A percentile compares a stretch with the other conserved stretches of the same genome.
These are phyloP conservation scores for Boechera stricta DNA, from an alignment of 345 rosid species.

Conservation along the genomic window DNA sequence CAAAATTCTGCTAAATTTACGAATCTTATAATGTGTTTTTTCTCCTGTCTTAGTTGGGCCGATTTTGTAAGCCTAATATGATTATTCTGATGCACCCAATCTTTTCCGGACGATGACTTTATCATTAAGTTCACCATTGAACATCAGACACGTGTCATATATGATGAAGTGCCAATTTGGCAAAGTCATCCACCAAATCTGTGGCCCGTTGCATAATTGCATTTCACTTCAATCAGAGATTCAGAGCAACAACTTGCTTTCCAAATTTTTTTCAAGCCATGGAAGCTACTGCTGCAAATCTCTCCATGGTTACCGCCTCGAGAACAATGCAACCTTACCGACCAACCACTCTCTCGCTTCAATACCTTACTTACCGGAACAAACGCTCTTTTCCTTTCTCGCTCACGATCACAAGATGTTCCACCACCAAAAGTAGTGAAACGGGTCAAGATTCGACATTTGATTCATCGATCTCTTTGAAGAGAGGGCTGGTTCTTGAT, in stretches of 20 bases:
- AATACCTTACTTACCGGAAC: constrained; percentile 31
- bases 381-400: constrained; percentile 31
- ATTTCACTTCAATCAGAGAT: constrained; percentile 20
- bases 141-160: constrained; percentile 15
- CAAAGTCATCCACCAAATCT: constrained; percentile 30
- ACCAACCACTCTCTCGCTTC: constrained; percentile 36
- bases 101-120: background rate
- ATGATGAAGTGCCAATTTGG: constrained; percentile 20
- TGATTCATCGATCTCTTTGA: constrained; percentile 16
- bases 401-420: constrained; percentile 57
- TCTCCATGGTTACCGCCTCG: constrained; percentile 30
- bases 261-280: constrained; percentile 19
- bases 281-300: constrained; percentile 48
- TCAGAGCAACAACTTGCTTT: constrained; percentile 10
- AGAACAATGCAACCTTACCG: constrained; percentile 25
- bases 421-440: constrained; percentile 47
- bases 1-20: too few relatives aligned
- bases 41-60: background rate
- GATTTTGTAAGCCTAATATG: background rate
- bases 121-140: background rate
- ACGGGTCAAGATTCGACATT: constrained; percentile 40
- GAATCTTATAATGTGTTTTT: too few relatives aligned
- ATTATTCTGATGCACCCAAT: background rate
- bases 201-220: constrained; percentile 27
- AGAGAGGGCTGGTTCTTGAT: constrained; percentile 67